Base-by-base conservation (phyloP, 441 rosid species). In the Sinapis alba region DNA sequence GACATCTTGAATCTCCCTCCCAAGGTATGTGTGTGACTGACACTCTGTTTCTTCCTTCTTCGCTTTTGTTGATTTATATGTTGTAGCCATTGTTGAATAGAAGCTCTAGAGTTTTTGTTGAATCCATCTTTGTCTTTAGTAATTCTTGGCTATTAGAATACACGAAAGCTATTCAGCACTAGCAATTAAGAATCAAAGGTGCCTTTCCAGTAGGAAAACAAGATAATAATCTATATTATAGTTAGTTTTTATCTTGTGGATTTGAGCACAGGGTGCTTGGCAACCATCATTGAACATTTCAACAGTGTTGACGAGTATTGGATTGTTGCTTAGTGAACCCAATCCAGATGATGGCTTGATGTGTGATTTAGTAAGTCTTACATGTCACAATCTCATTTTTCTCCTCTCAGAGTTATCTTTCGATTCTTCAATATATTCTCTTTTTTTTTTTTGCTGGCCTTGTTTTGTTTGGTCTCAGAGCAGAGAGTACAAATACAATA, bases 1-100 rank as follows among this genome's bases (percentile, higher is more conserved):
- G 98, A 93, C 78, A 89, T 93, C 78, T 87, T 93, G 54, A 90
- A 89, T 86, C 94, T 90, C 68, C 98, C 98, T 12, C 95, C 95
- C 23, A 90, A 93, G 92, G 97, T 43, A 28, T n/a, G 8, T 28
- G 7, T 7, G 34, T 28, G 3, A 32, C 2, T 7, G 41, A 10
- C 41, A 13, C 47, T 41, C 6, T 41, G 12, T n/a, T 70, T 32
- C 5, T 13, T 15, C n/a, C 0, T 36, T 2, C 24, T 9, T 16
- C 3, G 5, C 2, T 0, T 23, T 11, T n/a, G n/a, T n/a, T n/a
- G n/a, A n/a, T n/a, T n/a, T n/a, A n/a, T n/a, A n/a, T n/a, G n/a
- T n/a, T n/a, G n/a, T n/a, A n/a, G n/a, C n/a, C n/a, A n/a, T n/a
- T n/a, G n/a, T n/a, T n/a, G n/a, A n/a, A n/a, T n/a, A n/a, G n/a